These are phyloP conservation scores for Paramecium sonneborni DNA, from an alignment of 73 alveolate genomes.

Conservation along the genomic window DNA sequence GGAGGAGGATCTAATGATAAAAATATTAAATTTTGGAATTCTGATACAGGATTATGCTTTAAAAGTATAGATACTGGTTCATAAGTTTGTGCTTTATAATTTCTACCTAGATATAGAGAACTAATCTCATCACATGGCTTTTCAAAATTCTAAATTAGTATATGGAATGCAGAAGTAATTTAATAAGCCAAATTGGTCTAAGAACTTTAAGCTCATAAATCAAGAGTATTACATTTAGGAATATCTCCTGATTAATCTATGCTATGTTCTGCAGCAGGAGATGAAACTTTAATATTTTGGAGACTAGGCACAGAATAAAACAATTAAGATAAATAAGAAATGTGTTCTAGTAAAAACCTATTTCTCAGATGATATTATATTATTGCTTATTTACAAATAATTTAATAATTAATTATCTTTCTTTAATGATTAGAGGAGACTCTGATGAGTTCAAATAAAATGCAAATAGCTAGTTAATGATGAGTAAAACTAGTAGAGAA, in stretches of 20 bases:
- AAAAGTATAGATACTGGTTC: constrained; percentile 89
- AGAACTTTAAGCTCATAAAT: constrained; percentile 97
- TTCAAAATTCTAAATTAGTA: constrained; percentile 89
- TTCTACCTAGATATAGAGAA: constrained; percentile 87
- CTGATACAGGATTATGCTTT: constrained; percentile 78
- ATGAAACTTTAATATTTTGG: constrained; percentile 99
- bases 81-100: constrained; percentile 92
- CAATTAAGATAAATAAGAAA: background rate
- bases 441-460: background rate
- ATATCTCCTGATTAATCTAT: constrained; percentile 98
- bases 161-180: constrained; percentile 97
- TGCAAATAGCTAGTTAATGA: background rate
- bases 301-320: constrained; percentile 51
- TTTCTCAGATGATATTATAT: constrained; percentile 30
- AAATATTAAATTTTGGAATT: constrained; percentile 94
- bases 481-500: background rate
- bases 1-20: constrained; percentile 99
- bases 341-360: constrained; percentile 28
- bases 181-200: constrained; percentile 78
- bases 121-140: constrained; percentile 92
- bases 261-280: constrained; percentile 98
- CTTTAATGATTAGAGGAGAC: constrained; percentile 15
- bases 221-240: constrained; percentile 89
- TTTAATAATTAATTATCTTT: background rate
- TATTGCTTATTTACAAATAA: background rate